A percentile compares a stretch with the other conserved stretches of the same genome.
Evolutionary conservation across 179 eudicot genomes (phyloP).

Genomic region (Beta lomatogona): DNA sequence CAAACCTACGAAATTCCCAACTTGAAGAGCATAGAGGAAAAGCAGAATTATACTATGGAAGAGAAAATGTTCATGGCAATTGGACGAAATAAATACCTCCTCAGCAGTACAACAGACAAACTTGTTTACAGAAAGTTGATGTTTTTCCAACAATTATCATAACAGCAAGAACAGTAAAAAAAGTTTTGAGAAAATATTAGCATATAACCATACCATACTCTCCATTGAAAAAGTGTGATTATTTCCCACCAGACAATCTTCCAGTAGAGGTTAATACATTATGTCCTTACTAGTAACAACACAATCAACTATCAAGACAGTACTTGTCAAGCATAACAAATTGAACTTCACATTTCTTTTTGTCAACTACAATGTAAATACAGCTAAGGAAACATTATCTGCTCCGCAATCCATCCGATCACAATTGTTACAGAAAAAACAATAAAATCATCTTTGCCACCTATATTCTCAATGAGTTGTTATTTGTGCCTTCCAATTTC

Average conservation of each 20-base stretch:
- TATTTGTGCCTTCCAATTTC: background rate
- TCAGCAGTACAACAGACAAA: background rate
- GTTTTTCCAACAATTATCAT: background rate
- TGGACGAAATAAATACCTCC: background rate
- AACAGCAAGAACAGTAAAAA: background rate
- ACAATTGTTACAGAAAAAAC: background rate
- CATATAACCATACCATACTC: background rate
- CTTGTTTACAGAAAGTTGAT: background rate
- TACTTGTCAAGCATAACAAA: background rate
- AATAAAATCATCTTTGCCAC: background rate
- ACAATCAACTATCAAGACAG: background rate
- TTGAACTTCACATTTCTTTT: background rate
- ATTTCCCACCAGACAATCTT: background rate
- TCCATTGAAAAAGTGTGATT: background rate
- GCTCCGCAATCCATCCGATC: background rate
- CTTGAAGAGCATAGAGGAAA: background rate
- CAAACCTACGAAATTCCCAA: background rate
- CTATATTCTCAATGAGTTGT: background rate
- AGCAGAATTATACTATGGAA: background rate
- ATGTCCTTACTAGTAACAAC: background rate
- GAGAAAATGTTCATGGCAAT: constrained; percentile 3
- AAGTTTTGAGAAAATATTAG: background rate
- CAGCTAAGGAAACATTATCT: background rate
- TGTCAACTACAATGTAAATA: background rate
- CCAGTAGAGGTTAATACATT: background rate